Evolutionary conservation across 208 protist genomes (phyloP), one percentile per base, ranked within the genome.

Genomic region (Trypanosoma melophagium): DNA sequence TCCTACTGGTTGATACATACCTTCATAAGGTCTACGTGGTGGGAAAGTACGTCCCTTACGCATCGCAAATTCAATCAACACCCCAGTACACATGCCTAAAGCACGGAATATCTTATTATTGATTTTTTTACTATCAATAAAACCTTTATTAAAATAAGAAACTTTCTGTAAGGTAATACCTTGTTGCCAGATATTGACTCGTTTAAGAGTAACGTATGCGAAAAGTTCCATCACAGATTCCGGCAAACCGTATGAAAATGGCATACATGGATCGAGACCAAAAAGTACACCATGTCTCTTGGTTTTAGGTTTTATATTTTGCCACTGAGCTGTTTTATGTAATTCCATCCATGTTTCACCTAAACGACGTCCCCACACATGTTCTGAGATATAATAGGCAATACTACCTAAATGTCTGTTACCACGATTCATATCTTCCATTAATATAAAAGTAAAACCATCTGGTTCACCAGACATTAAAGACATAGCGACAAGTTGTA

Each of bases 241-340:
- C 0, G 63, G 28, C 3, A 75, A 51, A 7, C 69, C 69, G 58
- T 90, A 86, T 4, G 25, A 28, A 60, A 92, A 95, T 0, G 82
- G 76, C 3, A 79, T 68, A 16, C 55, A 76, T 2, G 52, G 16
- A 56, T 87, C 65, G 0, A 92, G 58, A 19, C 66, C 65, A 44
- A 89, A 79, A 7, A 82, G n/a, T 13, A 69, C 53, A 17, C 60
- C 60, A 35, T 71, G 24, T 1, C 71, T 57, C 21, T 44, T 53
- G 0, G 74, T 49, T 3, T 66, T 35, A 3, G 71, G 62, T 59
- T 84, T 86, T 35, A 81, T 66, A 13, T 65, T 55, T 28, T 95
- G 75, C 85, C 84, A 92, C 74, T 95, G 86, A n/a, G 85, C 86
- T 22, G 52, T 72, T 38, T 83, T 72, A 61, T 95, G 85, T 28